Base-by-base conservation (phyloP, 306 rosid species). In the Sicyos baderoa region DNA sequence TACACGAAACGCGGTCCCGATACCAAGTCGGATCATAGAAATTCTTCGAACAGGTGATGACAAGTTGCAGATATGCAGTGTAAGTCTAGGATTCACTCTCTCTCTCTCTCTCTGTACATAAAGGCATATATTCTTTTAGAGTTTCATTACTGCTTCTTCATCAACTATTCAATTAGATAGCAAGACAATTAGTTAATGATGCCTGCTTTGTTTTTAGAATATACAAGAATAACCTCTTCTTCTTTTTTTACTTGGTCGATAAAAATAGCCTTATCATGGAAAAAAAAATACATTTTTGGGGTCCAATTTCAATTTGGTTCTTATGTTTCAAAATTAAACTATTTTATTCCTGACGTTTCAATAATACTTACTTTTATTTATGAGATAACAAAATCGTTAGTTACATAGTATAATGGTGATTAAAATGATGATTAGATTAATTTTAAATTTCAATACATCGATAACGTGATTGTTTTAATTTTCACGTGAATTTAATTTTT, bases 1-100 rank as follows among this genome's bases (percentile, higher is more conserved):
- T 78, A 83, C 78, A 67, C 75, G 12, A 85, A 79, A 78, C 88
- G 79, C 11, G 82, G 82, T n/a, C 9, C 79, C 6, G 85, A 86
- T 73, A 21, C 83, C 54, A 91, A 54, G 75, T 74, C 85, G 8
- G 83, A 78, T 62, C 82, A 84, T 77, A 72, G 79, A 69, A 82
- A 63, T 54, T 81, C 73, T 6, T 64, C 45, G 47, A 80, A 71
- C 77, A 71, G 47, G 35, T 72, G 62, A 53, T 62, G 18, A 63
- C 35, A 42, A 63, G 18, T 10, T 37, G 70, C 51, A 40, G 42
- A 52, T 40, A 53, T 63, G 45, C 49, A 62, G 69, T 25, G 69
- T 25, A 62, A 62, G 17, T 42, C 69, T 63, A 40, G 52, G 52
- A 42, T 63, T 63, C 19, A 35, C 49, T 35, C 48, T 42, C 52